A percentile compares a stretch with the other conserved stretches of the same genome.
phyloP scores from a whole-genome alignment of 352 stramenopile species.

The Pythium utonaiense region DNA sequence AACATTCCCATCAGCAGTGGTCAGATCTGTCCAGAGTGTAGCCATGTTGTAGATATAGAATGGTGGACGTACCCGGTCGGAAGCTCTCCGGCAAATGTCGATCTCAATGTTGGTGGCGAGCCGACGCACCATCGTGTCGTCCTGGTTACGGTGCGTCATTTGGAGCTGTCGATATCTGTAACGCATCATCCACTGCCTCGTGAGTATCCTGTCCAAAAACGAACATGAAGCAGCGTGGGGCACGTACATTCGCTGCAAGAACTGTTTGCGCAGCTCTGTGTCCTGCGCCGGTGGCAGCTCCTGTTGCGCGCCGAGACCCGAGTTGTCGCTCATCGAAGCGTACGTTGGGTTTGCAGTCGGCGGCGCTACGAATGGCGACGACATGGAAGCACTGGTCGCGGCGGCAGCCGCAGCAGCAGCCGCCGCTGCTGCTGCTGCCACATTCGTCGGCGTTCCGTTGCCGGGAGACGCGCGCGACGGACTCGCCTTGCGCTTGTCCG shows the following conservation, averaged over 20 bases:
- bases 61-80: conserved; percentile 32
- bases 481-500: conserved; percentile 24
- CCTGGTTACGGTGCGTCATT: conserved; percentile 50
- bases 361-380: not conserved
- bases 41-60: not conserved
- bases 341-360: conserved; percentile 2
- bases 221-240: not conserved
- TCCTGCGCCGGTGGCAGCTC: conserved; percentile 32
- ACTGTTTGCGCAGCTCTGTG: conserved; percentile 37
- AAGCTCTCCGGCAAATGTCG: conserved; percentile 46
- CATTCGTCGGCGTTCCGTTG: not conserved
- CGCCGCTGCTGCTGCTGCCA: not conserved
- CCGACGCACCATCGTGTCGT: conserved; percentile 44
- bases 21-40: not conserved
- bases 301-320: not conserved
- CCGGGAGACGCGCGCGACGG: conserved; percentile 9
- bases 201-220: not conserved
- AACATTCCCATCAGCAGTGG: not conserved
- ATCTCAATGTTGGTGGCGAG: conserved; percentile 71
- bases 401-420: not conserved
- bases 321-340: conserved; percentile 7
- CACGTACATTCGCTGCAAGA: conserved; percentile 44
- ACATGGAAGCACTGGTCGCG: not conserved
- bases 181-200: not conserved
- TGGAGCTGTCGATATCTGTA: conserved; percentile 66